These are phyloP conservation scores for Penicillium steckii DNA, from an alignment of 495 filamentous ascomycete genomes.

Conservation along the genomic window DNA sequence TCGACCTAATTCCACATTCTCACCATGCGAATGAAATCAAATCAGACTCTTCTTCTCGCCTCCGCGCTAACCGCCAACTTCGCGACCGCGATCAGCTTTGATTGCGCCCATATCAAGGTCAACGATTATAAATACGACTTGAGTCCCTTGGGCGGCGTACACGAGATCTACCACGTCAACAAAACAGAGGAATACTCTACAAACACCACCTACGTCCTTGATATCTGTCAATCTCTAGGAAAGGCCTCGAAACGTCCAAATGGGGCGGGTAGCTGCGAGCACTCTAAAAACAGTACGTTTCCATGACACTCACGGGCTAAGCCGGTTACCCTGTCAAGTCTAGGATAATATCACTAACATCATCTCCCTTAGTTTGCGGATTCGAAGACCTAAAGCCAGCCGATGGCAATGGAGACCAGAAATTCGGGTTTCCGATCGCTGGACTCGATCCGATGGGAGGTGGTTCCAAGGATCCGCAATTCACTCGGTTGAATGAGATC, in stretches of 20 bases:
- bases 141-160: slow-evolving; percentile 65
- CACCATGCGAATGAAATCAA: slow-evolving; percentile 43
- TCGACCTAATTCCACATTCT: not conserved
- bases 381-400: slow-evolving; percentile 54
- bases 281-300: slow-evolving; percentile 44
- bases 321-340: too few species aligned
- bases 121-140: slow-evolving; percentile 65
- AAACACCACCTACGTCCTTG: slow-evolving; percentile 87
- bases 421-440: slow-evolving; percentile 65
- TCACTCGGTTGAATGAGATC: slow-evolving; percentile 59
- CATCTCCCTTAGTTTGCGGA: slow-evolving; percentile 66
- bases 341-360: slow-evolving; percentile 10
- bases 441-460: slow-evolving; percentile 59
- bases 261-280: slow-evolving; percentile 52
- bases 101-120: slow-evolving; percentile 61
- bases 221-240: slow-evolving; percentile 70
- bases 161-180: slow-evolving; percentile 61
- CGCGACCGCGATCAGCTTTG: slow-evolving; percentile 46
- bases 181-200: slow-evolving; percentile 43
- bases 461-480: slow-evolving; percentile 56
- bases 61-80: slow-evolving; percentile 43
- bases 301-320: too few species aligned
- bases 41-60: slow-evolving; percentile 43
- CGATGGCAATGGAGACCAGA: slow-evolving; percentile 36
- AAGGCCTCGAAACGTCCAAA: slow-evolving; percentile 58